Conservation (phyloP, 768 basidiomycete genomes). For the Lactifluus pinguis region DNA sequence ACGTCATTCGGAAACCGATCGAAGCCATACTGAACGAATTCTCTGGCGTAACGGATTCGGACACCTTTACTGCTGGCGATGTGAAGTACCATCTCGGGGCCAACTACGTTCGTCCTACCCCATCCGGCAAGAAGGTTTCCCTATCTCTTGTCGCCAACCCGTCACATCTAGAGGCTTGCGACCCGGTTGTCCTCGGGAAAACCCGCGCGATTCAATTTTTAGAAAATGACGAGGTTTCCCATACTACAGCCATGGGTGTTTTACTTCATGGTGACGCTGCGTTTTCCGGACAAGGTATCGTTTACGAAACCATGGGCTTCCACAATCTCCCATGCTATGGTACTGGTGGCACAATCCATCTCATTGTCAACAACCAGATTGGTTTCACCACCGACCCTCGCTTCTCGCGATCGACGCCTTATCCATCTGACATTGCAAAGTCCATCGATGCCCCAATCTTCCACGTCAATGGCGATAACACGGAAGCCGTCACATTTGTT, state of each 20-base stretch:
- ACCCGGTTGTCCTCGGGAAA: constrained; percentile 98
- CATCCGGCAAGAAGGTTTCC: constrained; percentile 94
- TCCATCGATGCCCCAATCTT: constrained; percentile 97
- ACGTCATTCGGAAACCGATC: constrained; percentile 97
- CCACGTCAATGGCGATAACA: constrained; percentile 99
- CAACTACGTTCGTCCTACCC: constrained; percentile 96
- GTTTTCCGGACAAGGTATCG: constrained; percentile 95
- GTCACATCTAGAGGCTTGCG: constrained; percentile 94
- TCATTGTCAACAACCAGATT: constrained; percentile 99
- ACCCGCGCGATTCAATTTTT: constrained; percentile 96
- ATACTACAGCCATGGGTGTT: constrained; percentile 87
- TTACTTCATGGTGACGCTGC: constrained; percentile 97
- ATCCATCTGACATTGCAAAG: constrained; percentile 97
- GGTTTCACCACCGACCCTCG: constrained; percentile 99
- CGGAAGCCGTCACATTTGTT: constrained; percentile 97
- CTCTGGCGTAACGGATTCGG: constrained; percentile 56
- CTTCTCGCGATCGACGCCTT: constrained; percentile 94
- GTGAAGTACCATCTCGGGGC: constrained; percentile 99
- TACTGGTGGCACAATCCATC: constrained; percentile 95
- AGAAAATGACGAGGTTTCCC: constrained; percentile 73
- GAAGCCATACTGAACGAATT: constrained; percentile 99
- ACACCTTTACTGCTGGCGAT: constrained; percentile 84
- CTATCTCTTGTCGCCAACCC: constrained; percentile 98
- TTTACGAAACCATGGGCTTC: constrained; percentile 99
- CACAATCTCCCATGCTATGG: constrained; percentile 92